Base-by-base conservation (phyloP, 768 basidiomycete genomes). In the Podaxis mareebaensis region DNA sequence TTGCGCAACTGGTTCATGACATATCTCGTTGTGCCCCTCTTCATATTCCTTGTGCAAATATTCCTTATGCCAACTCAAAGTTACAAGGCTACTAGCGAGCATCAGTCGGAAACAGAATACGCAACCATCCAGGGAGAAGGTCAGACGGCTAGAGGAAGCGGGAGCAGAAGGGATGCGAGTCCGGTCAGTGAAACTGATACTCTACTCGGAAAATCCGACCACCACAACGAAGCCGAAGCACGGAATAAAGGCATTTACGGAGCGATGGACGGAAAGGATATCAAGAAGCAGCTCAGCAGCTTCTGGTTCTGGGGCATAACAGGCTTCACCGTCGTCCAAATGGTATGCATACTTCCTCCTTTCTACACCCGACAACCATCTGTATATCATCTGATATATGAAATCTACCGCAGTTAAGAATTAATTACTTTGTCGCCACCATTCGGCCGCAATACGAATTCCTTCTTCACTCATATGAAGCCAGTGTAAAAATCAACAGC, bases 351-450 rank as follows among this genome's bases (percentile, higher is more conserved):
- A 20, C 54, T 38, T 15, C 15, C 13, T 28, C 24, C 44, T 33
- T 39, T 33, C 38, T 0, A 17, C 44, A 22, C 5, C 5, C 20
- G 33, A 33, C 33, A 10, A 33, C 33, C 33, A 33, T 15, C 20
- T 46, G n/a, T 20, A 15, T 46, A 20, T 20, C 44, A 46, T 46
- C 44, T 39, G 26, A 52, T 40, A 12, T 3, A 8, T 40, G 10
- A 17, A 30, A 26, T 38, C 17, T 26, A 13, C 33, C n/a, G 28
- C 26, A 60, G 59, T 15, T 40, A 20, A 60, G 59, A 40, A 60
- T 40, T n/a, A 53, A 60, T 52, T 53, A 60, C 42, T 56, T 62
- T 28, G 60, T 62, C 12, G 53, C 61, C 40, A 62, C 42, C 53
- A 17, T 55, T 17, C 53, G 53, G 5, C 20, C 53, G 42, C 61